Base-by-base conservation (phyloP, 805 yeast species). In the Cyberlindnera mycetangii region DNA sequence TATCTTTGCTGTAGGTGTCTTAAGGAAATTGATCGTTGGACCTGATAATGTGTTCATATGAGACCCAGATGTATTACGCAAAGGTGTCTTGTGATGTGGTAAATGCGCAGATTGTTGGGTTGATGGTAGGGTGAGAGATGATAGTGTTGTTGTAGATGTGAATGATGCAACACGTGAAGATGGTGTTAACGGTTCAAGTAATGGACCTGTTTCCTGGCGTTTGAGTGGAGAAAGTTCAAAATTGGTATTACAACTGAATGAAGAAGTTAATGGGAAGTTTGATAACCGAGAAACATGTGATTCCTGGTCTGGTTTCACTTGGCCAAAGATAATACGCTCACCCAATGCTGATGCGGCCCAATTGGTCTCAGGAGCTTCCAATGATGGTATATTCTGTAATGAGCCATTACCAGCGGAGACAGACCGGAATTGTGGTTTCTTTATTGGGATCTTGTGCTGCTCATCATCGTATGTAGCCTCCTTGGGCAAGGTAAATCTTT, bases 151-250 rank as follows among this genome's bases (percentile, higher is more conserved):
- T n/a, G 44, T 11, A 1, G 46, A 31, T 1, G 52, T 28, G 33
- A 48, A 54, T 9, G 59, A 48, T 7, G 52, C 54, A 8, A 49
- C 22, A 37, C 55, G 49, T n/a, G 62, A 54, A 5, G 70, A 76
- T 14, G 85, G 86, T 5, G 85, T 78, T 39, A 79, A 61, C 12
- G 88, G 86, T 60, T 80, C 85, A 39, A 81, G 65, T 34, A 81
- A 62, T 6, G 87, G 86, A 2, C 86, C 87, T 4, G 84, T 76
- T 45, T 78, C 83, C 44, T 71, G 70, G 6, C 75, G 67, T 49
- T 78, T 70, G 36, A 79, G 57, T 8, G 88, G 88, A 19, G 83
- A 78, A 17, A 82, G 61, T 55, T 82, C 87, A 50, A 81, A 72
- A 55, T 76, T 81, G 20, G 84, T 78, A 52, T 72, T 76, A 54